Evolutionary conservation across 306 rosid species (phyloP).

Genomic region (Hippophae gyantsensis): DNA sequence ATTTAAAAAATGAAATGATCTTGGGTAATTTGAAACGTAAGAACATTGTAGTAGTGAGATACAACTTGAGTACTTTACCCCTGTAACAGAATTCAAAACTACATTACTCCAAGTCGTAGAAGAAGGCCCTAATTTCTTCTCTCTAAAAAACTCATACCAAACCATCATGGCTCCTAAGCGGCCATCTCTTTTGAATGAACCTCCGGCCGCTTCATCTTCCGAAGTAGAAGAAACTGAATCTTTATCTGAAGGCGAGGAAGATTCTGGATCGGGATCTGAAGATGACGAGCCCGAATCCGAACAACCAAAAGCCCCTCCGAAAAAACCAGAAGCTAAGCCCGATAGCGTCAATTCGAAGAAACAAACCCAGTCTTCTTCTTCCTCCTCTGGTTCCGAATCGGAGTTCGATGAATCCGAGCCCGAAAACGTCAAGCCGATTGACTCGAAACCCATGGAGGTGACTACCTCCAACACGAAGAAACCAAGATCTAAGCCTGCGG

Average conservation of each 20-base stretch:
- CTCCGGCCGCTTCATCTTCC: conserved; percentile 58
- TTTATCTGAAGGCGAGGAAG: conserved; percentile 30
- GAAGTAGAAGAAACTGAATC: conserved; percentile 16
- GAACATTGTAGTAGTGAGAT: too few relatives aligned
- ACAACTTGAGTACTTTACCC: too few relatives aligned
- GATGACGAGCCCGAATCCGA: conserved; percentile 18
- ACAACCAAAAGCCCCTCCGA: conserved; percentile 15
- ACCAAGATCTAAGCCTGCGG: conserved; percentile 29
- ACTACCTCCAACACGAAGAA: conserved; percentile 23
- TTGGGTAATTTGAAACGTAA: too few relatives aligned
- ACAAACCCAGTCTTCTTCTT: conserved; percentile 2
- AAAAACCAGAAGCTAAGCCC: conserved; percentile 20
- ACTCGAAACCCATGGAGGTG: conserved; percentile 47
- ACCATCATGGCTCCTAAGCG: conserved; percentile 55
- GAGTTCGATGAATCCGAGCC: conserved; percentile 42
- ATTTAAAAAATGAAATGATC: too few relatives aligned
- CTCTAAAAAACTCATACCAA: too few relatives aligned
- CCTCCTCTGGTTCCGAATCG: conserved; percentile 35
- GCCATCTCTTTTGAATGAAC: conserved; percentile 48
- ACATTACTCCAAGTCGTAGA: too few relatives aligned
- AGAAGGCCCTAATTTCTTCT: too few relatives aligned
- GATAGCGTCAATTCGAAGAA: conserved; percentile 4
- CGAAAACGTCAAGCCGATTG: conserved; percentile 31
- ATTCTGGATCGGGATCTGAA: neutral
- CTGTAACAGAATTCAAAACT: too few relatives aligned